Percentiles rank a stretch among this genome's conserved stretches.
Evolutionary conservation across 2,329 filamentous ascomycete species (phyloP).

Genomic region (Colletotrichum tropicicola): DNA sequence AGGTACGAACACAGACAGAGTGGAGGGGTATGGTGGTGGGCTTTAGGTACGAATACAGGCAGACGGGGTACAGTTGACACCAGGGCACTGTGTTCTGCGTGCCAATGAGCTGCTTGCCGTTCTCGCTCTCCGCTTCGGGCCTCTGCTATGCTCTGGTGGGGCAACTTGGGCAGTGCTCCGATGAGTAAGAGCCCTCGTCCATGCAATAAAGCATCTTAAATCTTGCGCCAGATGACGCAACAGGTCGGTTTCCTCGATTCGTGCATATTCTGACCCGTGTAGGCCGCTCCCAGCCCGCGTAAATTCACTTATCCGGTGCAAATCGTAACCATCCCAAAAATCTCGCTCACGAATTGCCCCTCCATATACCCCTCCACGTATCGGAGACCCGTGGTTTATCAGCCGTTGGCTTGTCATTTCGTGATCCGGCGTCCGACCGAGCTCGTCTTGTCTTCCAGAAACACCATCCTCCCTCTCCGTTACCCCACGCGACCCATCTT

Average conservation of each 20-base stretch:
- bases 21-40: background rate
- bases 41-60: background rate
- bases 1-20: constrained; percentile 10
- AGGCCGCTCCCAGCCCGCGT: background rate
- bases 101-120: constrained; percentile 12
- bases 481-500: constrained; percentile 1
- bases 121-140: constrained; percentile 20
- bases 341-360: constrained; percentile 28
- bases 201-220: constrained; percentile 7
- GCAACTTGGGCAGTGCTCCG: background rate
- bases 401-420: constrained; percentile 23
- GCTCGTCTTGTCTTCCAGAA: background rate
- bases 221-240: constrained; percentile 27
- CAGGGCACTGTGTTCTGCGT: constrained; percentile 9
- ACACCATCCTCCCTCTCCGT: background rate
- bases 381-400: constrained; percentile 30
- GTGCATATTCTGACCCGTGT: background rate
- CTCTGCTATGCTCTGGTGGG: background rate
- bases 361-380: constrained; percentile 28
- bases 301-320: background rate
- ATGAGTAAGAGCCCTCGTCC: background rate
- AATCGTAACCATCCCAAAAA: constrained; percentile 12
- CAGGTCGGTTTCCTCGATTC: background rate
- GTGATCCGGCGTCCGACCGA: constrained; percentile 14
- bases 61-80: background rate